These are phyloP conservation scores for Pichia sp. DNA, from an alignment of 1,139 yeast genomes.

Conservation along the genomic window DNA sequence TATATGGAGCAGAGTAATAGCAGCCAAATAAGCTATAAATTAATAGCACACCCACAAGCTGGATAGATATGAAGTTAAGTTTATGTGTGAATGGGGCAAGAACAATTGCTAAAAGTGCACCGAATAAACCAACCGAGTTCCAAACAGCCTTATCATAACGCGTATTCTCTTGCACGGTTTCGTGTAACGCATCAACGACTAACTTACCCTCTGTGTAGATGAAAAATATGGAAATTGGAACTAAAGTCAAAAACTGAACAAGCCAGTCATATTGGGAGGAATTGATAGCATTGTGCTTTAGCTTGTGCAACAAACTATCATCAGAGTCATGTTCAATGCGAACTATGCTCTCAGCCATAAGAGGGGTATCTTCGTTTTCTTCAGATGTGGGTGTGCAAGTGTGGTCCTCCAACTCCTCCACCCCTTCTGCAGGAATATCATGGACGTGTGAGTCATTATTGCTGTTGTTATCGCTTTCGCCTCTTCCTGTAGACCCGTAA, in stretches of 20 bases:
- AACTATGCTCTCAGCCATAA: conserved; percentile 21
- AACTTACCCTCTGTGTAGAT: conserved; percentile 46
- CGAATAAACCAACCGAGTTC: conserved; percentile 31
- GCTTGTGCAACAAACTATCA: conserved; percentile 20
- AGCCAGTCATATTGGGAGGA: conserved; percentile 73
- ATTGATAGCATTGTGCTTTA: conserved; percentile 29
- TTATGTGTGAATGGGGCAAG: conserved; percentile 68
- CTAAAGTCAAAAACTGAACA: conserved; percentile 58
- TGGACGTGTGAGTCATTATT: conserved; percentile 4
- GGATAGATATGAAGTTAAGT: conserved; percentile 41
- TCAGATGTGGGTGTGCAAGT: no score
- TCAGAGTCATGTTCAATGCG: conserved; percentile 24
- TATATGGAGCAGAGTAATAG: conserved; percentile 44
- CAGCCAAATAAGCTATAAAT: conserved; percentile 24
- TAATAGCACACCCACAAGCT: conserved; percentile 37
- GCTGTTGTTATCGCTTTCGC: background rate
- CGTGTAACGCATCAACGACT: conserved; percentile 55
- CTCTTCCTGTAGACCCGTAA: conserved; percentile 15
- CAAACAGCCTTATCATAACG: conserved; percentile 43
- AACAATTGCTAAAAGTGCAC: conserved; percentile 46
- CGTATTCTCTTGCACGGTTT: conserved; percentile 62
- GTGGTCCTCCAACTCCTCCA: background rate
- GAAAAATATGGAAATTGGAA: conserved; percentile 55
- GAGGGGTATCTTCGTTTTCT: conserved; percentile 16
- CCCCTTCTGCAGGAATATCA: conserved; percentile 10